A percentile compares a stretch with the other conserved stretches of the same genome.
phyloP scores from a whole-genome alignment of 2,329 filamentous ascomycete species.

The Cordyceps javanica region DNA sequence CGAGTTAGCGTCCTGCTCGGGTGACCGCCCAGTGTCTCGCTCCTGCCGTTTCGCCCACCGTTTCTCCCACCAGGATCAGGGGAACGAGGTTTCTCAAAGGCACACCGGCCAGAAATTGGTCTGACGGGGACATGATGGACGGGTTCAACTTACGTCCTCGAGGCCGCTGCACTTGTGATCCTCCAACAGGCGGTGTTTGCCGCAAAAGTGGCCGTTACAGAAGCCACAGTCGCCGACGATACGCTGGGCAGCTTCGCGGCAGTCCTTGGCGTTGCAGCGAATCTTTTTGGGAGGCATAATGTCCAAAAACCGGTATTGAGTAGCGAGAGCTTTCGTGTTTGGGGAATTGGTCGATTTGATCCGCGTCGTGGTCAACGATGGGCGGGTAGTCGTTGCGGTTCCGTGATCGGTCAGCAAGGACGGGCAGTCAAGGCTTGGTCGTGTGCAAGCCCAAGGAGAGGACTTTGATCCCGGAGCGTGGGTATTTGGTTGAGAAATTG shows the following conservation, averaged over 20 bases:
- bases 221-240: conserved; percentile 97
- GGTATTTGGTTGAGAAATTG: background rate
- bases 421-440: background rate
- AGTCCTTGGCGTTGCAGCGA: conserved; percentile 83
- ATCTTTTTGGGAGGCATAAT: conserved; percentile 68
- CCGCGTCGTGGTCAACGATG: background rate
- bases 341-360: background rate
- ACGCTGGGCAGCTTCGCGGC: conserved; percentile 79
- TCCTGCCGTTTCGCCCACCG: no score
- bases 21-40: no score
- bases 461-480: background rate
- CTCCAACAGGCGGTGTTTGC: conserved; percentile 88
- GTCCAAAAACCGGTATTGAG: background rate
- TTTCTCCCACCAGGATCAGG: no score
- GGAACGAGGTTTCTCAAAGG: no score
- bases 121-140: no score
- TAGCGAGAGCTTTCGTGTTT: background rate
- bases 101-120: background rate
- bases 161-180: conserved; percentile 89
- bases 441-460: background rate
- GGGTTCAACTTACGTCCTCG: conserved; percentile 62
- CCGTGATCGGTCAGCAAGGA: conserved; percentile 7
- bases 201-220: conserved; percentile 90
- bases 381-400: background rate
- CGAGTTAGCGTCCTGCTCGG: no score